A percentile compares a stretch with the other conserved stretches of the same genome.
phyloP scores from a whole-genome alignment of 2,329 filamentous ascomycete species.

The Aspergillus transmontanensis region DNA sequence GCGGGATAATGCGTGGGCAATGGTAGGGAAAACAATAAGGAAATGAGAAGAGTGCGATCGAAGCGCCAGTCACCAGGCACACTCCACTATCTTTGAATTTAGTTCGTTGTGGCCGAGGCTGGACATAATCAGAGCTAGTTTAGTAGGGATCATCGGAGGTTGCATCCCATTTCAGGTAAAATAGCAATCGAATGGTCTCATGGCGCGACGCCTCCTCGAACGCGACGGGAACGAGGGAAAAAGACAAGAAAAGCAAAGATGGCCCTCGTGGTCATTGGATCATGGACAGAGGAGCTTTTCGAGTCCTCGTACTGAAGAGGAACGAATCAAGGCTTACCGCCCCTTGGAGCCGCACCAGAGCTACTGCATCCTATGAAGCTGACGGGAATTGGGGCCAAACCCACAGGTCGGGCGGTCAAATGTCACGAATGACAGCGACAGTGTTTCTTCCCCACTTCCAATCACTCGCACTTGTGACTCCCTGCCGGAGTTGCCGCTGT shows the following conservation, averaged over 20 bases:
- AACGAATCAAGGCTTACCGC: neutral
- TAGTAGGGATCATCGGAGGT: conserved; percentile 4
- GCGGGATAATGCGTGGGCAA: neutral
- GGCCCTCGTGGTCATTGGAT: neutral
- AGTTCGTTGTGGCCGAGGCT: conserved; percentile 5
- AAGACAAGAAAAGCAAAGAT: conserved; percentile 9
- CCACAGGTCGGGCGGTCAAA: neutral
- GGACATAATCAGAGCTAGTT: neutral
- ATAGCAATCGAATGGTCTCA: neutral
- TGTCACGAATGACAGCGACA: neutral
- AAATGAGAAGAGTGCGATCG: neutral
- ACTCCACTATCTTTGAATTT: conserved; percentile 3
- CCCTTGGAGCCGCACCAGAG: neutral
- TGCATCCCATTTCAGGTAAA: neutral
- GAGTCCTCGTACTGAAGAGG: neutral
- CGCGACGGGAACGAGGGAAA: neutral
- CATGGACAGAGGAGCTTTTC: neutral
- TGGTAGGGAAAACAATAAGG: neutral
- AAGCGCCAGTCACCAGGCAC: conserved; percentile 3
- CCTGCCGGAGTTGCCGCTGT: neutral
- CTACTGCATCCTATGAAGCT: conserved; percentile 2
- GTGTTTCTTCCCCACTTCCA: neutral
- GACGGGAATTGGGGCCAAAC: neutral
- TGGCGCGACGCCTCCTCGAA: neutral
- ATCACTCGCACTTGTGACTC: neutral